Percentiles rank a stretch among this genome's conserved stretches.
Evolutionary conservation across 2,329 filamentous ascomycete genomes (phyloP).

Genomic region (Neonectria ditissima): DNA sequence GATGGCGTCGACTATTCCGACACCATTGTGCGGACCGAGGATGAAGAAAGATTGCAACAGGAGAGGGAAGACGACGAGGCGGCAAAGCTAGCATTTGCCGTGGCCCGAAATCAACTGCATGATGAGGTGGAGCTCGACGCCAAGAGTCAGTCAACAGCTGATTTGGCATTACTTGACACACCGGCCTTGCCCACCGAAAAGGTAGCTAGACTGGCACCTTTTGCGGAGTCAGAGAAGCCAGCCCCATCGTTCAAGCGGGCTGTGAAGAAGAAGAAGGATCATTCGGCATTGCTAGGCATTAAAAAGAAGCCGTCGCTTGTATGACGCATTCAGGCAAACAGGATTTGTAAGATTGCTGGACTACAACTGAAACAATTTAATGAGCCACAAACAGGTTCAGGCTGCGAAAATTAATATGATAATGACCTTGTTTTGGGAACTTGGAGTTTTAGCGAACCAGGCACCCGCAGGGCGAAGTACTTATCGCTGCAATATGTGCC

Average conservation of each 20-base stretch:
- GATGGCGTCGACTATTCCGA: constrained; percentile 73
- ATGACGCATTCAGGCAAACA: constrained; percentile 47
- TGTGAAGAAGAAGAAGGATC: constrained; percentile 89
- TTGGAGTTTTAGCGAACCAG: not conserved
- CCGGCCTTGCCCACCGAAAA: constrained; percentile 36
- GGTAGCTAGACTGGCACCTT: constrained; percentile 35
- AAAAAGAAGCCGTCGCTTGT: constrained; percentile 81
- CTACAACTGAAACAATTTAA: not conserved
- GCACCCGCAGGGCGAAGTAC: not conserved
- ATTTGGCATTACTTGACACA: constrained; percentile 32
- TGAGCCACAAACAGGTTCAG: not conserved
- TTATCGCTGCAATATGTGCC: not conserved
- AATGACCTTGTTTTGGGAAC: not conserved
- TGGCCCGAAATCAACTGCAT: constrained; percentile 66
- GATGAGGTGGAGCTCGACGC: constrained; percentile 61
- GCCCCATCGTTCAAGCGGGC: constrained; percentile 79
- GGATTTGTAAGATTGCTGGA: not conserved
- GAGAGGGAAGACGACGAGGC: constrained; percentile 88
- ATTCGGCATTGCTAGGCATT: constrained; percentile 80
- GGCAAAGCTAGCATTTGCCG: constrained; percentile 81
- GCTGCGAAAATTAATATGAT: not conserved
- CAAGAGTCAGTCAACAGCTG: constrained; percentile 40
- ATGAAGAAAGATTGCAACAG: constrained; percentile 71
- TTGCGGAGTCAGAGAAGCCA: constrained; percentile 47
- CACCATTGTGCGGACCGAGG: constrained; percentile 64